Evolutionary conservation across 2,329 filamentous ascomycete species (phyloP).

Genomic region (Verticillium klebahnii): DNA sequence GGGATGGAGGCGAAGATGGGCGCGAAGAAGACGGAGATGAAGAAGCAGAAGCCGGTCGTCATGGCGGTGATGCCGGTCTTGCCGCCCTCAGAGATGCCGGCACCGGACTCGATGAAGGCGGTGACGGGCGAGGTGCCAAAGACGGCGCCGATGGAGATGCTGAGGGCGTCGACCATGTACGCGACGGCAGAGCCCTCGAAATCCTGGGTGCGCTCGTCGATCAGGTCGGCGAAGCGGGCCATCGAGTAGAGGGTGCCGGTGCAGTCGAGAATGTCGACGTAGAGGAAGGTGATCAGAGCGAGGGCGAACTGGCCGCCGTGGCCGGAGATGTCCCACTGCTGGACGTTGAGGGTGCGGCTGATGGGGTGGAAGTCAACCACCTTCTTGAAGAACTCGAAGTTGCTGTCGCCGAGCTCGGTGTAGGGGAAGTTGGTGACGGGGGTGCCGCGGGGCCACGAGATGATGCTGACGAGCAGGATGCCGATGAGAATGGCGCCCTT

Average conservation of each 20-base stretch:
- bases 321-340: constrained; percentile 66
- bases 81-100: constrained; percentile 83
- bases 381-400: constrained; percentile 83
- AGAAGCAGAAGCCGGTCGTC: constrained; percentile 74
- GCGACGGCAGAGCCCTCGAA: constrained; percentile 82
- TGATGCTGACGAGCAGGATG: constrained; percentile 78
- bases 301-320: constrained; percentile 75
- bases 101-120: constrained; percentile 84
- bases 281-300: constrained; percentile 83
- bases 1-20: constrained; percentile 88
- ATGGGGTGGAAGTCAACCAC: constrained; percentile 84
- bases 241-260: constrained; percentile 87
- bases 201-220: constrained; percentile 79
- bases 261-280: constrained; percentile 84
- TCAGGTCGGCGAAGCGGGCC: constrained; percentile 76
- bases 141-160: constrained; percentile 74
- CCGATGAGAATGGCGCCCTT: constrained; percentile 84
- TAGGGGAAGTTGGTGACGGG: constrained; percentile 78
- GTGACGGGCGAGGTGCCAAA: constrained; percentile 78
- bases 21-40: constrained; percentile 83
- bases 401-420: constrained; percentile 60
- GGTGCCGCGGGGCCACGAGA: constrained; percentile 79
- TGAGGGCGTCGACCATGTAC: constrained; percentile 76
- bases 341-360: constrained; percentile 60
- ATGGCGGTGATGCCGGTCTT: constrained; percentile 82